Conservation (phyloP, 1,284 basidiomycete genomes). For the Irpex sp. region DNA sequence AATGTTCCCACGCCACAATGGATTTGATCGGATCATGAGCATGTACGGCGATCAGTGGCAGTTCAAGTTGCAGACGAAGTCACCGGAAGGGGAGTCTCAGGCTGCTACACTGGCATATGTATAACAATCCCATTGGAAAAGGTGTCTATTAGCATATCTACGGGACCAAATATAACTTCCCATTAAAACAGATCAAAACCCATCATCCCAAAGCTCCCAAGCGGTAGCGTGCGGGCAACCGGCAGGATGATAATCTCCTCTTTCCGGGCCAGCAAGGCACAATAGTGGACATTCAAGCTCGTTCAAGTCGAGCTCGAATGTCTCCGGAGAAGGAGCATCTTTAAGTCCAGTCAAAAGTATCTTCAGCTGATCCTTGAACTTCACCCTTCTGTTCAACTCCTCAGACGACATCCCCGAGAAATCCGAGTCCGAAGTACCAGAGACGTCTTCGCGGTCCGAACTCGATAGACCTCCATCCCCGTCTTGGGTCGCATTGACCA, state of each 20-base stretch:
- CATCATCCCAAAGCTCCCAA: conserved; percentile 26
- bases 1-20: neutral
- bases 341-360: conserved; percentile 44
- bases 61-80: no score
- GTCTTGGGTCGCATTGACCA: conserved; percentile 17
- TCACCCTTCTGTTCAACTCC: neutral
- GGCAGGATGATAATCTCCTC: conserved; percentile 19
- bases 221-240: conserved; percentile 26
- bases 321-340: conserved; percentile 32
- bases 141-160: no score
- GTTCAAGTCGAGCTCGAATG: conserved; percentile 22
- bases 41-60: neutral
- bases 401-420: neutral
- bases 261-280: conserved; percentile 39
- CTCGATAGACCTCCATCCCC: no score
- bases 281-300: conserved; percentile 32
- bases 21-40: neutral
- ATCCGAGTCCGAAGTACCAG: neutral
- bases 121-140: no score
- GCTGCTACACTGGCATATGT: no score
- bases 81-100: no score
- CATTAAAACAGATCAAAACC: conserved; percentile 14
- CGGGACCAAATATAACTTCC: no score
- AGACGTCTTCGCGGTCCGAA: neutral
- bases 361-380: neutral